Percentiles rank a stretch among this genome's conserved stretches.
Evolutionary conservation across 192 early-diverging fungal genomes (phyloP).

Genomic region (Linnemannia zychae): DNA sequence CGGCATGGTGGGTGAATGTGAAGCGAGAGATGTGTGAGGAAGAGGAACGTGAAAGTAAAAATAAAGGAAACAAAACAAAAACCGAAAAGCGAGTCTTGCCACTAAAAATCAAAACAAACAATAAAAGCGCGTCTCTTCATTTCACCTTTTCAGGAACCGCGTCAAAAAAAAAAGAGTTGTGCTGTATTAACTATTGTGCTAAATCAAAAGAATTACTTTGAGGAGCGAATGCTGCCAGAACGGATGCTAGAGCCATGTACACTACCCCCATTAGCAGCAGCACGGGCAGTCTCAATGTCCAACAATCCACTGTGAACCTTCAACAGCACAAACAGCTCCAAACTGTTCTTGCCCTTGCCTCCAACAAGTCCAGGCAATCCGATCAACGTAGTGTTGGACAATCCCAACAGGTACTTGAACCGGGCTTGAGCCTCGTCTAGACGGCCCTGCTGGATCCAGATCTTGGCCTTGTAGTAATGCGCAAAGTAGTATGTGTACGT

Average conservation of each 20-base stretch:
- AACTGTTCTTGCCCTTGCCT: conserved; percentile 74
- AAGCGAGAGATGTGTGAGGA: background rate
- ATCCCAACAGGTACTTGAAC: conserved; percentile 64
- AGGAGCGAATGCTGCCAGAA: conserved; percentile 30
- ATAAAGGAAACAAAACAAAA: background rate
- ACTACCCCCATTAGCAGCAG: conserved; percentile 15
- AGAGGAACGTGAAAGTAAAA: background rate
- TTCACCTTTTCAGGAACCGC: background rate
- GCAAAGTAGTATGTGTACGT: conserved; percentile 72
- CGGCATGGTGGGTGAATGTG: conserved; percentile 21
- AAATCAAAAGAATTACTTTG: background rate
- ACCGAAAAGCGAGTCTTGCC: background rate
- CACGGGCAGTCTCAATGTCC: conserved; percentile 49
- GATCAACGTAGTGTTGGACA: conserved; percentile 56
- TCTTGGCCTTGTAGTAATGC: conserved; percentile 71
- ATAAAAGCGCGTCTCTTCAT: conserved; percentile 9
- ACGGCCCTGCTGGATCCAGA: conserved; percentile 59
- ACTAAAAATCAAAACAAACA: background rate
- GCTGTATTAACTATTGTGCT: background rate
- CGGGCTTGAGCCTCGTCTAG: conserved; percentile 58
- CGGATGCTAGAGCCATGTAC: conserved; percentile 3
- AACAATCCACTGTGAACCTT: conserved; percentile 67
- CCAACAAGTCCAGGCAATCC: conserved; percentile 59
- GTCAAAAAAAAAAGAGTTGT: background rate
- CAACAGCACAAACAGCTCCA: conserved; percentile 73